Conservation (phyloP, 805 yeast genomes). For the Starmerella geochares region DNA sequence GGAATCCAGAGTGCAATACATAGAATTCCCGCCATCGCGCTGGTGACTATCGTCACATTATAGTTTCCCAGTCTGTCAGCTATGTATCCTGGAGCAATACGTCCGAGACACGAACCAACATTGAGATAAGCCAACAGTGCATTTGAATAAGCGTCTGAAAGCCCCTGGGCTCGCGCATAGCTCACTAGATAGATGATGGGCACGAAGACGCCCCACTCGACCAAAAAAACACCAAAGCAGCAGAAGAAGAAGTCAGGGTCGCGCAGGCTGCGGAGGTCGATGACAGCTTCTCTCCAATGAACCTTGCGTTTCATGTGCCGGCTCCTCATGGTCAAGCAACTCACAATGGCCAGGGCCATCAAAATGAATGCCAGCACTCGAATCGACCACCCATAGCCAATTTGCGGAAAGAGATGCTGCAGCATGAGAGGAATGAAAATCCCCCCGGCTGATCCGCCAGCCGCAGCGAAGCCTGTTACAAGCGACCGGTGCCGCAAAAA, state of each 20-base stretch:
- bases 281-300: slow-evolving; percentile 25
- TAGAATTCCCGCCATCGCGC: slow-evolving; percentile 34
- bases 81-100: slow-evolving; percentile 45
- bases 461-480: slow-evolving; percentile 51
- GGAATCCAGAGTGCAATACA: slow-evolving; percentile 59
- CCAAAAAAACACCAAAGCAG: slow-evolving; percentile 29
- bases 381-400: slow-evolving; percentile 55
- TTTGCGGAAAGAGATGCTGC: slow-evolving; percentile 35
- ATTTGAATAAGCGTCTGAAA: slow-evolving; percentile 29
- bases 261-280: slow-evolving; percentile 30
- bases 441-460: slow-evolving; percentile 63
- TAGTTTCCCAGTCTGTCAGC: slow-evolving; percentile 50
- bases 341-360: slow-evolving; percentile 24
- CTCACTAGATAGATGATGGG: slow-evolving; percentile 48
- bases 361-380: slow-evolving; percentile 39
- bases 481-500: slow-evolving; percentile 46
- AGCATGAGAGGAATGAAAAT: slow-evolving; percentile 49
- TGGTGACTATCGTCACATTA: slow-evolving; percentile 45
- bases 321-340: slow-evolving; percentile 34
- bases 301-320: slow-evolving; percentile 26
- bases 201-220: slow-evolving; percentile 46
- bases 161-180: slow-evolving; percentile 46
- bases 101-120: slow-evolving; percentile 43
- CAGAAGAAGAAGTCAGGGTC: slow-evolving; percentile 27
- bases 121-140: slow-evolving; percentile 42